Evolutionary conservation across 2,329 filamentous ascomycete genomes (phyloP), one percentile per base, ranked within the genome.

Genomic region (Orbilia brochopaga): DNA sequence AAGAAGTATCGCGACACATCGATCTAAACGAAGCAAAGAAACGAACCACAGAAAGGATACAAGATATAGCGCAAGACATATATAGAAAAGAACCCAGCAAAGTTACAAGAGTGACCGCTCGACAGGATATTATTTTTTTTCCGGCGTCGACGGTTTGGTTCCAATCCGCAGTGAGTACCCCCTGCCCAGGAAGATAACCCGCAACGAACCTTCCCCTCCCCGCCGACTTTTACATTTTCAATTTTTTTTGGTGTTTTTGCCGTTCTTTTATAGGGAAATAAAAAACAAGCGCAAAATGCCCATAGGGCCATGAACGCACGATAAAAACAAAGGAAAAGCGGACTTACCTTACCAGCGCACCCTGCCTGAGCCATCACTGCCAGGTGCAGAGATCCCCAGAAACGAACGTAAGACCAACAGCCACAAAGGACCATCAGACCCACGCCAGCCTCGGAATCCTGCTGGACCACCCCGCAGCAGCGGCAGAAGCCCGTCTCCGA

Each of bases 161-260:
- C 54, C 35, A n/a, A 24, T 27, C 6, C 21, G 17, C n/a, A 8
- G 15, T n/a, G 44, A 35, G 21, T 15, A 37, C 21, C 35, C 23
- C 42, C 54, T 35, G 15, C 32, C 35, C 54, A 3, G 54, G n/a
- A 44, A 19, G 2, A 23, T 21, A 3, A n/a, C 21, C 37, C 15
- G 35, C 44, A 1, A 13, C 10, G 15, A 35, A 6, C 32, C 54
- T 13, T 57, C 23, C 19, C 54, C n/a, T 17, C 10, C 13, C 35
- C 54, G n/a, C 24, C 35, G 35, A 57, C 54, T 57, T 57, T 57
- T 57, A 1, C 24, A 21, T 57, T 57, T 57, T 57, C 19, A 57
- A 57, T 27, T 57, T 57, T 57, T 57, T 57, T 57, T 57, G 7
- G 40, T 10, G 11, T 24, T 57, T 44, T 57, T 17, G 35, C 15